A percentile compares a stretch with the other conserved stretches of the same genome.
Evolutionary conservation across 257 asterid species (phyloP).

Genomic region (Plectranthus barbatus): DNA sequence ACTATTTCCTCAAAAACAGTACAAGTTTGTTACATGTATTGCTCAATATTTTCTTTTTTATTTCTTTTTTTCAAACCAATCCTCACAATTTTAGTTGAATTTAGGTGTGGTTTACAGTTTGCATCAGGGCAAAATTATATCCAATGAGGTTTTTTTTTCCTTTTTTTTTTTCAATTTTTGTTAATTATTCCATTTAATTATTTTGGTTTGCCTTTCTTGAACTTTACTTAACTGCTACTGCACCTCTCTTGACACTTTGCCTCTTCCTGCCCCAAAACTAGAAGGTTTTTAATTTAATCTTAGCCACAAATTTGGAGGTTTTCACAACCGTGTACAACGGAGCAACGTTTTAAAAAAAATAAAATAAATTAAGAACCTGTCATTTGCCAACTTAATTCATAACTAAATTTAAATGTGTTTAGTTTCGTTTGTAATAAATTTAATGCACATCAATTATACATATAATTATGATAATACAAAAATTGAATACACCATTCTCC

Average conservation of each 20-base stretch:
- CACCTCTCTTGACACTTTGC: too few species aligned
- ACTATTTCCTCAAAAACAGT: slow-evolving; percentile 16
- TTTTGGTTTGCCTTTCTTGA: not conserved
- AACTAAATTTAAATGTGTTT: not conserved
- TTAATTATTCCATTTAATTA: too few species aligned
- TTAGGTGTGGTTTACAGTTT: too few species aligned
- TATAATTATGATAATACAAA: too few species aligned
- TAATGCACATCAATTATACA: not conserved
- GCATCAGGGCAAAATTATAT: too few species aligned
- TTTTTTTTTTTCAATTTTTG: not conserved
- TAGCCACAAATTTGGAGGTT: not conserved
- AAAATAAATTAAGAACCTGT: too few species aligned
- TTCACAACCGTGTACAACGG: not conserved
- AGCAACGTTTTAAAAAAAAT: too few species aligned
- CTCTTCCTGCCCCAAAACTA: not conserved
- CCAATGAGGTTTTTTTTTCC: too few species aligned
- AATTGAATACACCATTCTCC: too few species aligned
- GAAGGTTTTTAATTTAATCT: not conserved
- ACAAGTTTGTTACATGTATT: slow-evolving; percentile 24
- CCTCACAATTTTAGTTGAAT: not conserved
- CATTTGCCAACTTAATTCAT: not conserved
- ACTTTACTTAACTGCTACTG: too few species aligned
- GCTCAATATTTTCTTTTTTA: not conserved
- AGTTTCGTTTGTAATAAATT: not conserved
- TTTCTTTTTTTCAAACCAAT: too few species aligned